These are phyloP conservation scores for Panicum virgatum DNA, from an alignment of 202 grass and related monocot genomes.

Conservation along the genomic window DNA sequence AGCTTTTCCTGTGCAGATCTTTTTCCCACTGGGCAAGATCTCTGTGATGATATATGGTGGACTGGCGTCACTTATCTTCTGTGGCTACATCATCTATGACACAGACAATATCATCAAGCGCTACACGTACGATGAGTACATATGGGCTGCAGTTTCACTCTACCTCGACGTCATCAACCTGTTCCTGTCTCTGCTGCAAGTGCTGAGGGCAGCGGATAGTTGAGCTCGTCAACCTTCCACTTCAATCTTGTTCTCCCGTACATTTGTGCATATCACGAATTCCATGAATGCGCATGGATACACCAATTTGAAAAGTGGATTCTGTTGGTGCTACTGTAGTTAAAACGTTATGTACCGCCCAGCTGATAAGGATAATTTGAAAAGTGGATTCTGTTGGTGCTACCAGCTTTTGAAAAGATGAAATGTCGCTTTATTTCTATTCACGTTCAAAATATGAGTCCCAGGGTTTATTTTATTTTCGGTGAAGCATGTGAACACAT, in stretches of 20 bases:
- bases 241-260: slow-evolving; percentile 2
- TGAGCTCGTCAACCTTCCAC: slow-evolving; percentile 5
- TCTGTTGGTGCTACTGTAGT: not conserved
- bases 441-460: not conserved
- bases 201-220: slow-evolving; percentile 63
- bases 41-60: slow-evolving; percentile 82
- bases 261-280: slow-evolving; percentile 34
- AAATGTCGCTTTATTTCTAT: not conserved
- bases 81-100: slow-evolving; percentile 82
- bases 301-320: not conserved
- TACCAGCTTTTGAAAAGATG: not conserved
- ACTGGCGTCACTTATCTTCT: slow-evolving; percentile 69
- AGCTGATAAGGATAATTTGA: not conserved
- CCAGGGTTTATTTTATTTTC: not conserved
- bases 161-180: slow-evolving; percentile 89
- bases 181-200: slow-evolving; percentile 56
- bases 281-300: not conserved
- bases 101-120: slow-evolving; percentile 87
- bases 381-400: too few relatives aligned
- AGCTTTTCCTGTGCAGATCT: slow-evolving; percentile 43
- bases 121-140: slow-evolving; percentile 62
- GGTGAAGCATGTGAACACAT: not conserved
- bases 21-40: slow-evolving; percentile 89
- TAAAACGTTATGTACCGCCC: not conserved
- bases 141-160: slow-evolving; percentile 71